Base-by-base conservation (phyloP, 139 green algal genomes). In the Eudorina sp. region DNA sequence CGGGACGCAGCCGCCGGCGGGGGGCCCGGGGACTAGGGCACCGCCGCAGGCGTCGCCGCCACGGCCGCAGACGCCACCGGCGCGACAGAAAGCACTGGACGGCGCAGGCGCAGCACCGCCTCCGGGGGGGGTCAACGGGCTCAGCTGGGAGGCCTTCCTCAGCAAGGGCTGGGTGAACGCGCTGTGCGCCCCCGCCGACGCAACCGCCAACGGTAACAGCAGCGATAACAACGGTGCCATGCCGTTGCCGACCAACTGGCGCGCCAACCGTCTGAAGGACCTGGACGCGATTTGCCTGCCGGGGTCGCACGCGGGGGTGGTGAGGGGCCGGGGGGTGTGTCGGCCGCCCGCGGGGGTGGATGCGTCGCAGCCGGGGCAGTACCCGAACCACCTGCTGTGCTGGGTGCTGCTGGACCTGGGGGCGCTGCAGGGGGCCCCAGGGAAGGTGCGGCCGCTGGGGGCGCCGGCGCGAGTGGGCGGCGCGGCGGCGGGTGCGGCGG, bases 381-480 rank as follows among this genome's bases (percentile, higher is more conserved):
- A 88, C 69, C 83, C 83, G 25, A 81, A 88, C 83, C 83, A 88
- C 83, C 83, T 88, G 21, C 66, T 88, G 83, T 78, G 62, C 48
- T 88, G 83, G 83, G 68, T 66, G 48, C 8, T 25, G 46, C 66
- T 88, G 51, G 83, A 88, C 25, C 38, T 88, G 83, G 36, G 25
- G 68, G 25, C 68, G 48, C 83, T 88, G 83, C 68, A 82, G 83
- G 0, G 19, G 27, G 83, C 68, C 6, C 68, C 83, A 16, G 83
- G 83, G 18, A 88, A 88, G 83, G 41, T 81, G 51, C 68, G 83
- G 46, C 34, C 68, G 68, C 51, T 88, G 68, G 13, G 29, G 51
- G 23, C 4, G 36, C 83, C 83, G 46, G 60, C 0, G 16, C n/a
- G n/a, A 45, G 0, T 29, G 43, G 43, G 29, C 40, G 79, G 2